phyloP scores from a whole-genome alignment of 2,329 filamentous ascomycete genomes.

The Diaporthe amygdali region DNA sequence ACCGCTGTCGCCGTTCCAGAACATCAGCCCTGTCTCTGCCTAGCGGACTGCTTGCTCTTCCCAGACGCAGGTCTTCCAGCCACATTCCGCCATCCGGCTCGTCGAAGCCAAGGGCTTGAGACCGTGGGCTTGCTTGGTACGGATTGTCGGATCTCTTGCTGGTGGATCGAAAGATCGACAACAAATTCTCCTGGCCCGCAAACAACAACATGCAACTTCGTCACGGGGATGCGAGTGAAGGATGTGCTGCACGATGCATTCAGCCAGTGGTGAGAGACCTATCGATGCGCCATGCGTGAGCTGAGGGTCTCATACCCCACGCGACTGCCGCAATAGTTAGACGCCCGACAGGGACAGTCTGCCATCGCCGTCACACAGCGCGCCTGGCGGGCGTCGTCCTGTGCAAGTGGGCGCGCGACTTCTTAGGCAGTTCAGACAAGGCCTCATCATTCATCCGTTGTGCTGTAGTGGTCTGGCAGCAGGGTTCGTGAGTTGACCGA shows the following conservation, averaged over 20 bases:
- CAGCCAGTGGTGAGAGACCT: not conserved
- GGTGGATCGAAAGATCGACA: slow-evolving; percentile 23
- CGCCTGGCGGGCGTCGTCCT: not conserved
- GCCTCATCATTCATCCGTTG: not conserved
- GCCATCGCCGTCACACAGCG: not conserved
- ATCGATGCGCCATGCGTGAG: not conserved
- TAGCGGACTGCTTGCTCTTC: not conserved
- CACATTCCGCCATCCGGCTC: not conserved
- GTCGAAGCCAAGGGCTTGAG: not conserved
- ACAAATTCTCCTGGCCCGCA: slow-evolving; percentile 16
- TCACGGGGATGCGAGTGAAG: slow-evolving; percentile 20
- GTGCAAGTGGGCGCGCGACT: not conserved
- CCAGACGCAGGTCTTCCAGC: not conserved
- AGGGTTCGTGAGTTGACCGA: slow-evolving; percentile 8
- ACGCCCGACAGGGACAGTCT: not conserved
- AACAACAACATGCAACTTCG: slow-evolving; percentile 1
- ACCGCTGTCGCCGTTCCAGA: slow-evolving; percentile 32
- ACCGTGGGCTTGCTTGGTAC: slow-evolving; percentile 16
- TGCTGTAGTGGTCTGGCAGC: not conserved
- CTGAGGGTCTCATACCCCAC: not conserved
- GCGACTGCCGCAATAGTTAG: not conserved
- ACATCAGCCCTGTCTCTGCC: slow-evolving; percentile 19
- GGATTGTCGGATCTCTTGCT: slow-evolving; percentile 30
- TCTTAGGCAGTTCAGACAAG: not conserved
- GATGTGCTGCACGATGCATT: slow-evolving; percentile 29